Evolutionary conservation across 768 basidiomycete genomes (phyloP), one percentile per base, ranked within the genome.

Genomic region (Hysterangium stoloniferum): DNA sequence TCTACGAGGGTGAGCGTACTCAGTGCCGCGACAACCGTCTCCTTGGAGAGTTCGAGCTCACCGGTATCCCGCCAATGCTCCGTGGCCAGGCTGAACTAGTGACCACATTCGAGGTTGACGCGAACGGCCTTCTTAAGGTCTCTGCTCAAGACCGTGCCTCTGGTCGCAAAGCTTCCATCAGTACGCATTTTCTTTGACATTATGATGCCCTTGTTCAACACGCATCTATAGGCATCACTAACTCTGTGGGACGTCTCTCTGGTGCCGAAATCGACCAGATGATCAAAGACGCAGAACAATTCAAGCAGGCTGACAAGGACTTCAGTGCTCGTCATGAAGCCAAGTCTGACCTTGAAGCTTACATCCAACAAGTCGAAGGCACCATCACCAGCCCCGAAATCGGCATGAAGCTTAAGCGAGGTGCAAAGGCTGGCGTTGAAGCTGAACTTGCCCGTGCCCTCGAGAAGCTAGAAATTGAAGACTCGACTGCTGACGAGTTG

Each of bases 211-310:
- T 48, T 25, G 35, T 29, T 20, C 19, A 46, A 48, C 61, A 24
- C 54, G 19, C 52, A 33, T 52, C 44, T 57, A 6, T 56, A 89
- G 86, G 84, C 71, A 95, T 97, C 70, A 93, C 92, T 71, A 99
- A 97, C 81, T 98, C 94, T 52, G 96, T 98, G 64, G 96, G 96
- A 58, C 94, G 96, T 72, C 82, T 99, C 60, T 96, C 95, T 42
- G 80, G 86, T 47, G 89, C 85, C 59, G 96, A 99, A 78, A 99
- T 99, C 57, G 94, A 97, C 64, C 94, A 98, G 73, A 98, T 98
- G 96, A 96, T 98, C 77, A 93, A 94, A 78, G 95, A 98, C 64
- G 91, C 96, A 48, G 95, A 98, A 70, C 90, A 93, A 69, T 96
- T 80, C 81, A 94, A 93, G 77, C 80, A 82, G 66, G 90, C 86